Percentiles rank a stretch among this genome's conserved stretches.
These are phyloP conservation scores for Extremus antarcticus DNA, from an alignment of 495 filamentous ascomycete species.

Conservation along the genomic window DNA sequence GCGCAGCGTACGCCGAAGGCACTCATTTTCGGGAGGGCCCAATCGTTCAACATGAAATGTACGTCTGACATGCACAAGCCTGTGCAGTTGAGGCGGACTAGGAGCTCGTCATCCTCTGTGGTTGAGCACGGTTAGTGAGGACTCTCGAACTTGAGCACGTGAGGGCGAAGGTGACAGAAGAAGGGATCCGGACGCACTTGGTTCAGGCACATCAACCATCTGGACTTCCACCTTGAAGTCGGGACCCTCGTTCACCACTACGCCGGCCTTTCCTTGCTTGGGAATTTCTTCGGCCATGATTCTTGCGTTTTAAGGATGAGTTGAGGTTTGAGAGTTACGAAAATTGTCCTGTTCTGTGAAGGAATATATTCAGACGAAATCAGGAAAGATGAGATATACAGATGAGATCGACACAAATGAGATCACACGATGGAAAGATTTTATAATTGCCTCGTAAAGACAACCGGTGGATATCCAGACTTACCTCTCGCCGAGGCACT, in stretches of 20 bases:
- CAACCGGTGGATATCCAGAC: too few species aligned
- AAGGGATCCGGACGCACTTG: constrained; percentile 37
- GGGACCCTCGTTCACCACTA: constrained; percentile 44
- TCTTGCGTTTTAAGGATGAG: background rate
- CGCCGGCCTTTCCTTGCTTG: constrained; percentile 43
- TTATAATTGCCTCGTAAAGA: too few species aligned
- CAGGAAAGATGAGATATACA: too few species aligned
- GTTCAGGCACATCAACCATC: constrained; percentile 42
- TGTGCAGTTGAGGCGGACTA: constrained; percentile 32
- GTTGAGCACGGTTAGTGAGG: background rate
- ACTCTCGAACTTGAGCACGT: too few species aligned
- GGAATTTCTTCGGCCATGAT: constrained; percentile 33
- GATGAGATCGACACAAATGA: too few species aligned
- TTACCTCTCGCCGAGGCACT: background rate
- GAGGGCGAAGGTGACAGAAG: too few species aligned
- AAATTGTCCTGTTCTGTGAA: too few species aligned
- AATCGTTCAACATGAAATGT: constrained; percentile 33
- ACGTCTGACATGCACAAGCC: constrained; percentile 33
- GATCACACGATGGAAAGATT: too few species aligned
- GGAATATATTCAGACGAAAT: too few species aligned
- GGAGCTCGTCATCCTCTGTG: constrained; percentile 29
- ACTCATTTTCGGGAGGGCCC: constrained; percentile 38
- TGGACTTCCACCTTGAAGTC: constrained; percentile 43
- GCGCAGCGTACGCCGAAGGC: constrained; percentile 38
- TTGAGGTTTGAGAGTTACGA: background rate